Evolutionary conservation across 768 basidiomycete species (phyloP).

Genomic region (Leccinum uliginosum): DNA sequence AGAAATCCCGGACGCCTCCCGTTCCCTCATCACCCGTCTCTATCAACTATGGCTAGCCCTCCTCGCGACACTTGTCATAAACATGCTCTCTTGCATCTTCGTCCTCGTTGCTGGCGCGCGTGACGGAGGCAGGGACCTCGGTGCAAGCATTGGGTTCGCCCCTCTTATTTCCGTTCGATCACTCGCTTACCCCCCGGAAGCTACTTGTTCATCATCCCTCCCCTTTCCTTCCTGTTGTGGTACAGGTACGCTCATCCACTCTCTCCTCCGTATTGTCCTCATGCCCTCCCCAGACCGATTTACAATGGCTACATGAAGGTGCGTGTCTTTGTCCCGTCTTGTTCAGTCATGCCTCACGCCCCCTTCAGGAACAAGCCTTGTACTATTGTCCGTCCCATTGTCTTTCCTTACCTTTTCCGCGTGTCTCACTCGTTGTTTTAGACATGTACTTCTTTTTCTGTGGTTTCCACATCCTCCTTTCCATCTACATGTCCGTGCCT

Average conservation of each 20-base stretch:
- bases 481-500: constrained; percentile 75
- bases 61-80: constrained; percentile 73
- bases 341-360: constrained; percentile 18
- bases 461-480: constrained; percentile 92
- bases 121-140: constrained; percentile 76
- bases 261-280: constrained; percentile 5
- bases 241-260: constrained; percentile 62
- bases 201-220: constrained; percentile 74
- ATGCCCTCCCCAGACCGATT: constrained; percentile 59
- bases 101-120: constrained; percentile 72
- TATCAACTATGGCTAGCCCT: constrained; percentile 96
- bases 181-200: constrained; percentile 35
- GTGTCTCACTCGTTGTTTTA: constrained; percentile 31
- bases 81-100: constrained; percentile 87
- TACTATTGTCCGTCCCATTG: constrained; percentile 74
- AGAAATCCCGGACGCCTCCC: constrained; percentile 82
- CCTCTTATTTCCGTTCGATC: constrained; percentile 16
- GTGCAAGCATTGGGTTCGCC: constrained; percentile 74
- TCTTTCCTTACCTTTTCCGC: constrained; percentile 3
- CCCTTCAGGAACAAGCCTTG: constrained; percentile 76
- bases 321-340: constrained; percentile 23
- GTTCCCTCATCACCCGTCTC: constrained; percentile 75
- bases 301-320: constrained; percentile 99
- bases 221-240: constrained; percentile 88
- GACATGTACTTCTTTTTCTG: constrained; percentile 97